Base-by-base conservation (phyloP, 345 rosid genomes). In the Erysimum cheiranthoides region DNA sequence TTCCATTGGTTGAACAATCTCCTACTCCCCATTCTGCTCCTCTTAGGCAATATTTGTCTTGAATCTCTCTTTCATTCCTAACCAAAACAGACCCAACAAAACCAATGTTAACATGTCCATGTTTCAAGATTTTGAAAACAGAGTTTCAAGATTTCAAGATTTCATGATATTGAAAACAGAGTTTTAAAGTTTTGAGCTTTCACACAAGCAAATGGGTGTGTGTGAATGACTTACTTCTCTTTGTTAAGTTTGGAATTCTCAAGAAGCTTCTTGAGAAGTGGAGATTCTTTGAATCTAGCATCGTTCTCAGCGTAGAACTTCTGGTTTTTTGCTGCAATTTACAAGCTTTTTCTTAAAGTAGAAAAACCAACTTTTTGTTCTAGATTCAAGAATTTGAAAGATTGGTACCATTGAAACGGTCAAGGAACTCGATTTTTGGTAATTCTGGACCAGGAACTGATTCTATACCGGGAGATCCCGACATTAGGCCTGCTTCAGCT, bases 1-100 rank as follows among this genome's bases (percentile, higher is more conserved):
- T 91, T 9, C 88, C 96, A 42, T 80, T 95, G 0, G 90, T 81
- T 14, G 98, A 90, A 59, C 98, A 94, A 78, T 94, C 98, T 69
- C 98, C 98, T 0, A 93, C 87, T 5, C 98, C 98, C 97, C 97
- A 91, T 72, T 91, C 97, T 3, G 98, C 97, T 21, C 96, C 98
- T 0, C 98, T 86, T 14, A 91, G 38, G 80, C 98, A 93, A 71
- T 93, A 94, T 67, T 91, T 94, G 84, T 91, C 96, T 70, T 79
- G 87, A 61, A 80, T 84, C 56, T 68, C 81, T 82, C 78, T 86
- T 68, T 73, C 74, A 83, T 93, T 90, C 87, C 98, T 90, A 12
- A 68, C 12, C 27, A 40, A 1, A 54, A 64, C 60, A 61, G n/a
- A 66, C 52, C 16, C 36, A 28, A 40, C 51, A 28, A 40, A 21